These are phyloP conservation scores for Termitomyces sp. DNA, from an alignment of 768 basidiomycete species.

Conservation along the genomic window DNA sequence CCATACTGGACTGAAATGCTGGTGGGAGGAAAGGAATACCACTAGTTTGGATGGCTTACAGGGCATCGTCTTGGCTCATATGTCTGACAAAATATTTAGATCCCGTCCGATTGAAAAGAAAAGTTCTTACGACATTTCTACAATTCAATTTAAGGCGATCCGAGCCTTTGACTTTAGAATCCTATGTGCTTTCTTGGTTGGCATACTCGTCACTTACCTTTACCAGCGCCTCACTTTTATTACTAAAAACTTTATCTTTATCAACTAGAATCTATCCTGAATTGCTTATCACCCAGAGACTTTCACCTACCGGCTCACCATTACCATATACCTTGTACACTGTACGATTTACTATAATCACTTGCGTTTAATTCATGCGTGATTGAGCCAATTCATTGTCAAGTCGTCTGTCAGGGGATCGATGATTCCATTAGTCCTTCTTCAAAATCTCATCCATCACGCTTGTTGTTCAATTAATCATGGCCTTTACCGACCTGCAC, in stretches of 20 bases:
- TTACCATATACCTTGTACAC: neutral
- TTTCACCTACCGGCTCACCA: neutral
- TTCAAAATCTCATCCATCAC: neutral
- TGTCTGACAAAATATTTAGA: slow-evolving; percentile 16
- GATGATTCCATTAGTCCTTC: neutral
- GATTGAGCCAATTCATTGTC: neutral
- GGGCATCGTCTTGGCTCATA: slow-evolving; percentile 31
- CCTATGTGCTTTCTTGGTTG: slow-evolving; percentile 12
- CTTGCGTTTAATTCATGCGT: neutral
- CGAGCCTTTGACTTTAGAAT: slow-evolving; percentile 7
- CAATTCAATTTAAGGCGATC: slow-evolving; percentile 5
- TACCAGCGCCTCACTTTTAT: slow-evolving; percentile 8
- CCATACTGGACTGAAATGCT: slow-evolving; percentile 45
- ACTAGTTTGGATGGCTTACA: slow-evolving; percentile 57
- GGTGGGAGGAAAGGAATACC: slow-evolving; percentile 51
- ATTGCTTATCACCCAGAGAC: neutral
- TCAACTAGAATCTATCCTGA: neutral
- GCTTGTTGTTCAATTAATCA: neutral
- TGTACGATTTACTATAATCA: neutral
- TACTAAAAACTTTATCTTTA: slow-evolving; percentile 7
- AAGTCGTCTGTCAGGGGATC: neutral
- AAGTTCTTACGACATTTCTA: neutral
- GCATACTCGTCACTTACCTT: slow-evolving; percentile 9
- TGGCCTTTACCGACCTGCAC: neutral
- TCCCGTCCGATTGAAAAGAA: slow-evolving; percentile 10